These are phyloP conservation scores for Blastomyces parvus DNA, from an alignment of 2,329 filamentous ascomycete species.

Conservation along the genomic window DNA sequence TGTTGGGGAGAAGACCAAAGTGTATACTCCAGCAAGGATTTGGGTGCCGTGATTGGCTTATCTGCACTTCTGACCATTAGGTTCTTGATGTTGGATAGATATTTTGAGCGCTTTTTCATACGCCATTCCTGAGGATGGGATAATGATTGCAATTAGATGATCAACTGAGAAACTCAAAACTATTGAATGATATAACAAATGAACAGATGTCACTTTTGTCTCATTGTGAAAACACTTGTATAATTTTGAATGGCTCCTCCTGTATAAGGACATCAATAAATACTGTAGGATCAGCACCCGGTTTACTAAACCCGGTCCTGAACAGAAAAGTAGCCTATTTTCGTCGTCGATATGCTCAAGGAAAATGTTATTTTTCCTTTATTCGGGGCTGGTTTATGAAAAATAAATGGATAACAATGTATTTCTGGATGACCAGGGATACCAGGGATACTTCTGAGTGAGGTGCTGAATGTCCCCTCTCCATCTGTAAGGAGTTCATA, in stretches of 20 bases:
- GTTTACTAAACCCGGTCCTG: constrained; percentile 41
- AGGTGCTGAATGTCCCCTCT: constrained; percentile 6
- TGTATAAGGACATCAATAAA: constrained; percentile 14
- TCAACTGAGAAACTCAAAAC: too few relatives aligned
- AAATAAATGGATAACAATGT: constrained; percentile 34
- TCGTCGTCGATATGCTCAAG: constrained; percentile 48
- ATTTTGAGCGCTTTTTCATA: constrained; percentile 30
- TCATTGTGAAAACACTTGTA: constrained; percentile 76
- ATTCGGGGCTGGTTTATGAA: constrained; percentile 41
- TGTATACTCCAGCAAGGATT: constrained; percentile 39
- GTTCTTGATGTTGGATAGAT: constrained; percentile 37
- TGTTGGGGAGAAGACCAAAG: constrained; percentile 39
- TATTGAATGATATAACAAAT: constrained; percentile 49
- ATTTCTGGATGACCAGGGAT: constrained; percentile 45
- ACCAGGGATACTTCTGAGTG: constrained; percentile 45
- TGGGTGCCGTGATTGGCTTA: constrained; percentile 40
- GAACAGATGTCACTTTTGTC: constrained; percentile 69
- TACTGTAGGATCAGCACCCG: constrained; percentile 63
- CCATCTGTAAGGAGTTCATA: neutral
- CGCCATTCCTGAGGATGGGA: too few relatives aligned
- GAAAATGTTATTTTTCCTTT: constrained; percentile 42
- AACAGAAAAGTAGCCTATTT: constrained; percentile 39
- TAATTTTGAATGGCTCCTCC: constrained; percentile 51
- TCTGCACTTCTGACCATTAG: constrained; percentile 45
- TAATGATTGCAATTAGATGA: neutral